Evolutionary conservation across 208 protist species (phyloP).

Genomic region (Spongospora subterranea): DNA sequence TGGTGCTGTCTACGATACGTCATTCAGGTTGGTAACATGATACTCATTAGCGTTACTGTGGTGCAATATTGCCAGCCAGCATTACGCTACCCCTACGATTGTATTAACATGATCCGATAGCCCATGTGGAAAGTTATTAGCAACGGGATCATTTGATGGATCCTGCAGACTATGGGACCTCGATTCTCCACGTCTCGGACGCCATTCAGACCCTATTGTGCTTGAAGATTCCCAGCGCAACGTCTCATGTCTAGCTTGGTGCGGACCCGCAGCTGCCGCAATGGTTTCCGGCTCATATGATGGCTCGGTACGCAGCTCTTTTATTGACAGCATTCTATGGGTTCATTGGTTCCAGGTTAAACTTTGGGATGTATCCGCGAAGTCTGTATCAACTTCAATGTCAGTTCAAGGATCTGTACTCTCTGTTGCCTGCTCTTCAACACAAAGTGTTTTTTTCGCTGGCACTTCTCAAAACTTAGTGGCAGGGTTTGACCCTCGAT

Average conservation of each 20-base stretch:
- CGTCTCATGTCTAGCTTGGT: neutral
- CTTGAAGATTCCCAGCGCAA: neutral
- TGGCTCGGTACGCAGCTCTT: neutral
- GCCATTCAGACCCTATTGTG: neutral
- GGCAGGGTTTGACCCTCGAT: neutral
- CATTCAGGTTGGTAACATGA: neutral
- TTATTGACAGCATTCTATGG: neutral
- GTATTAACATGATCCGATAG: too few species aligned
- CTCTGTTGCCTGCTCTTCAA: neutral
- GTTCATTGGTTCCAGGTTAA: neutral
- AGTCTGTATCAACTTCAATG: neutral
- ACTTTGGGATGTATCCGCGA: neutral
- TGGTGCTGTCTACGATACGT: neutral
- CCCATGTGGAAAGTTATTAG: neutral
- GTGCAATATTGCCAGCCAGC: neutral
- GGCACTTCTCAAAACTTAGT: conserved; percentile 13
- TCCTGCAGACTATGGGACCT: conserved; percentile 14
- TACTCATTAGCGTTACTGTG: neutral
- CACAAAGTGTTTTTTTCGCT: neutral
- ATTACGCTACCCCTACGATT: too few species aligned
- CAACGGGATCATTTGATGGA: conserved; percentile 8
- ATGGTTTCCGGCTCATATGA: conserved; percentile 17
- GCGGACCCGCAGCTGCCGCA: neutral
- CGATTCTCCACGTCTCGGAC: neutral
- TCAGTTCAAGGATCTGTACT: neutral